phyloP scores from a whole-genome alignment of 208 protist species.

The Crithidia thermophila region DNA sequence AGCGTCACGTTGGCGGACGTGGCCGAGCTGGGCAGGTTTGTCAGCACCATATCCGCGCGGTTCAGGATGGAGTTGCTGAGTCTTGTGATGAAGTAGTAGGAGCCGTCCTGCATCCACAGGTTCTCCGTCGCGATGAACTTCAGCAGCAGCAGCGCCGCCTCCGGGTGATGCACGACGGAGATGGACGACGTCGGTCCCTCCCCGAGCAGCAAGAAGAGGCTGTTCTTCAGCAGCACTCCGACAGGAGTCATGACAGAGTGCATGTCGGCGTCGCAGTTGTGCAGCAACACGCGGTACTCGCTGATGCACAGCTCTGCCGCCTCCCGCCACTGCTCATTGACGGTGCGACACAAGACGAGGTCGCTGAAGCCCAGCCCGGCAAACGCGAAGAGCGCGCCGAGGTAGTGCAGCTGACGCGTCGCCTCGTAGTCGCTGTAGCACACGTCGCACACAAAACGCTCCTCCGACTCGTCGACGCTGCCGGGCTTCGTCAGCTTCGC shows the following conservation, averaged over 20 bases:
- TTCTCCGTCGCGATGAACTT: conserved; percentile 40
- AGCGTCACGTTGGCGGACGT: background rate
- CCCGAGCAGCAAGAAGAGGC: conserved; percentile 50
- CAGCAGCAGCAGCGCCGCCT: conserved; percentile 46
- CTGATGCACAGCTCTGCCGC: conserved; percentile 79
- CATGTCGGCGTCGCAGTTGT: conserved; percentile 49
- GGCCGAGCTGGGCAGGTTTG: conserved; percentile 5
- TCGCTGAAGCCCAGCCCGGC: conserved; percentile 62
- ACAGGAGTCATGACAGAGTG: conserved; percentile 47
- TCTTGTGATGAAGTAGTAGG: conserved; percentile 35
- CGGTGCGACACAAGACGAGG: conserved; percentile 60
- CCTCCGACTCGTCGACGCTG: conserved; percentile 41
- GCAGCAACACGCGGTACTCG: conserved; percentile 68
- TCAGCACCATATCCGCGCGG: conserved; percentile 26
- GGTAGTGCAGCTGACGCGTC: conserved; percentile 59
- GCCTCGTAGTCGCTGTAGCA: conserved; percentile 59
- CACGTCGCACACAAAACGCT: conserved; percentile 58
- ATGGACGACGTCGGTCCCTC: conserved; percentile 26
- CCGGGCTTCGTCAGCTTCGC: conserved; percentile 72
- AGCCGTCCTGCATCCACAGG: conserved; percentile 37
- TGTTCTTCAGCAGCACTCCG: conserved; percentile 59
- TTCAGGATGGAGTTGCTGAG: conserved; percentile 35
- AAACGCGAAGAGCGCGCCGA: conserved; percentile 62
- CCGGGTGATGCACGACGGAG: conserved; percentile 41
- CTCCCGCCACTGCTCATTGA: conserved; percentile 67